Conservation (phyloP, 768 basidiomycete genomes). For the Termitomyces sp. region DNA sequence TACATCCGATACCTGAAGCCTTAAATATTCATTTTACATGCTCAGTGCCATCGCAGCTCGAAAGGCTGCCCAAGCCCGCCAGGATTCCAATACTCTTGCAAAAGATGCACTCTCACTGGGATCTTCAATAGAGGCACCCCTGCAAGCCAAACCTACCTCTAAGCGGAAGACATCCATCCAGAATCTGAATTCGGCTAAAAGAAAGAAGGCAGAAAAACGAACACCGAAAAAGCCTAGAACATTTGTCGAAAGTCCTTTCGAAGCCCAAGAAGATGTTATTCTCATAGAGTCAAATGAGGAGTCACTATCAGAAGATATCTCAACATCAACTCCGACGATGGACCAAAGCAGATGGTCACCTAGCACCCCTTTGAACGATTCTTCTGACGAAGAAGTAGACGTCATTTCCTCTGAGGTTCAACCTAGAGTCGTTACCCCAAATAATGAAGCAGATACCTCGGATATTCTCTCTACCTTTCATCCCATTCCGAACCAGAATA, state of each 20-base stretch:
- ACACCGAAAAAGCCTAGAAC: conserved; percentile 18
- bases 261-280: conserved; percentile 31
- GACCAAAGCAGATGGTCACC: conserved; percentile 52
- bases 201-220: conserved; percentile 18
- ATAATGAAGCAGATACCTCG: conserved; percentile 7
- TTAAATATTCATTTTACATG: conserved; percentile 31
- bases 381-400: conserved; percentile 39
- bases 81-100: conserved; percentile 10
- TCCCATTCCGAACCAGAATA: conserved; percentile 38
- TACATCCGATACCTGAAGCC: background rate
- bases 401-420: conserved; percentile 13
- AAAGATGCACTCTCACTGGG: conserved; percentile 9
- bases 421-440: background rate
- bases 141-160: conserved; percentile 20
- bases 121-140: conserved; percentile 1
- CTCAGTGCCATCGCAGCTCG: conserved; percentile 71
- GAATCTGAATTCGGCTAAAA: conserved; percentile 15
- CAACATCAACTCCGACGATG: conserved; percentile 10
- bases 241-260: conserved; percentile 28
- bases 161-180: conserved; percentile 41
- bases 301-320: conserved; percentile 16
- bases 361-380: conserved; percentile 41
- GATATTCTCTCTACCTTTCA: conserved; percentile 42
- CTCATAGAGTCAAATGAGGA: conserved; percentile 29
- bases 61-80: conserved; percentile 43